Percentiles rank a stretch among this genome's conserved stretches.
These are phyloP conservation scores for Alternaria gansuensis DNA, from an alignment of 2,329 filamentous ascomycete genomes.

Conservation along the genomic window DNA sequence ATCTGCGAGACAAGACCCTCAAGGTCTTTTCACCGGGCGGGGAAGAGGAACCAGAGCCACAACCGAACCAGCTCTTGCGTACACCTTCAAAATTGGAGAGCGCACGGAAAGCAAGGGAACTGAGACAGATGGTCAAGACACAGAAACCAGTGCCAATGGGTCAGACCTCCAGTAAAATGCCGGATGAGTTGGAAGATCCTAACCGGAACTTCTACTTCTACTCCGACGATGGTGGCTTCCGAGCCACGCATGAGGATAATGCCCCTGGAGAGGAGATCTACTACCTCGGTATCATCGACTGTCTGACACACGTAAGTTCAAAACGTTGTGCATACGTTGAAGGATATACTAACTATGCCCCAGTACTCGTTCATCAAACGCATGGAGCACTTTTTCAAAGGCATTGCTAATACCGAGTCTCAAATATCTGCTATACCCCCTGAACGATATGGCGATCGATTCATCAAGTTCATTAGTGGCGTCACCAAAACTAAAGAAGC, in stretches of 20 bases:
- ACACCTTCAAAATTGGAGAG: conserved; percentile 95
- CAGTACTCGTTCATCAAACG: conserved; percentile 96
- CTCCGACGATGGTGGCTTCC: conserved; percentile 90
- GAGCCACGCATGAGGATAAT: conserved; percentile 91
- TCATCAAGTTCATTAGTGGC: conserved; percentile 88
- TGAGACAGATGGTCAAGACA: conserved; percentile 89
- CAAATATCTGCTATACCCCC: conserved; percentile 94
- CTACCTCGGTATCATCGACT: conserved; percentile 98
- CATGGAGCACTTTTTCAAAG: conserved; percentile 96
- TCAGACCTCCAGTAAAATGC: conserved; percentile 83
- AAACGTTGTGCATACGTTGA: neutral
- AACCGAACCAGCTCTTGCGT: conserved; percentile 76
- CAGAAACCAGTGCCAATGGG: conserved; percentile 95
- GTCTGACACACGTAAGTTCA: conserved; percentile 84
- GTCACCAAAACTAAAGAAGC: conserved; percentile 92
- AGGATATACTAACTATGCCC: conserved; percentile 36
- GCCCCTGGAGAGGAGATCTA: conserved; percentile 89
- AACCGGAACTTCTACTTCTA: conserved; percentile 86
- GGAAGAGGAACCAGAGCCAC: conserved; percentile 59
- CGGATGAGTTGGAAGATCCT: conserved; percentile 75
- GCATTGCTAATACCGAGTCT: conserved; percentile 79
- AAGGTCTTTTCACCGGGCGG: conserved; percentile 93
- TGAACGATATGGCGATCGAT: conserved; percentile 89
- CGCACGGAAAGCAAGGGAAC: conserved; percentile 86
- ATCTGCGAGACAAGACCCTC: conserved; percentile 86